A percentile compares a stretch with the other conserved stretches of the same genome.
Conservation (phyloP, 768 basidiomycete genomes). For the Lactifluus echinatus region DNA sequence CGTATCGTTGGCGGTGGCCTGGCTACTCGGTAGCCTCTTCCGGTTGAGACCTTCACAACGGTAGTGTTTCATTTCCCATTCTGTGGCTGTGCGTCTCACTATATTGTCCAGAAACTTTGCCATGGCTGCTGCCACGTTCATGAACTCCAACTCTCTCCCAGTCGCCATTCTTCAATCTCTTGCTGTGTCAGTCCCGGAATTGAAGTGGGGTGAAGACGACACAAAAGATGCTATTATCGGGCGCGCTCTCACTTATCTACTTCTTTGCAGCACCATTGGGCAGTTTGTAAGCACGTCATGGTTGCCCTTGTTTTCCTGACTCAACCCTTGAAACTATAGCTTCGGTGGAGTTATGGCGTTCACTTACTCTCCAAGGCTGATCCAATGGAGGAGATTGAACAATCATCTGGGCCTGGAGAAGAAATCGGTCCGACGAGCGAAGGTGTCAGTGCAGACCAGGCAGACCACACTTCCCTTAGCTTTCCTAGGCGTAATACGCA, state of each 20-base stretch:
- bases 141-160: constrained; percentile 93
- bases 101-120: constrained; percentile 52
- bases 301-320: background rate
- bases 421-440: background rate
- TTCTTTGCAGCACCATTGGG: constrained; percentile 89
- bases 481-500: background rate
- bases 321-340: constrained; percentile 30
- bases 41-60: constrained; percentile 68
- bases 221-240: constrained; percentile 85
- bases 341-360: constrained; percentile 94
- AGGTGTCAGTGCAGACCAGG: background rate
- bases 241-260: constrained; percentile 80
- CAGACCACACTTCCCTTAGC: too few species aligned
- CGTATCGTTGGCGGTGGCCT: constrained; percentile 64
- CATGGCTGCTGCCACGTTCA: constrained; percentile 78
- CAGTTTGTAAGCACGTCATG: constrained; percentile 62
- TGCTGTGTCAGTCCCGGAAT: constrained; percentile 69
- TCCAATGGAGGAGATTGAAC: constrained; percentile 27
- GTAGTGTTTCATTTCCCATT: constrained; percentile 33
- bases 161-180: constrained; percentile 92
- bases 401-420: background rate
- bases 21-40: constrained; percentile 50
- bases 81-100: background rate
- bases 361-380: constrained; percentile 60
- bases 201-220: constrained; percentile 78